These are phyloP conservation scores for Selaginella moellendorffii DNA, from an alignment of 75 land plant genomes.

Conservation along the genomic window DNA sequence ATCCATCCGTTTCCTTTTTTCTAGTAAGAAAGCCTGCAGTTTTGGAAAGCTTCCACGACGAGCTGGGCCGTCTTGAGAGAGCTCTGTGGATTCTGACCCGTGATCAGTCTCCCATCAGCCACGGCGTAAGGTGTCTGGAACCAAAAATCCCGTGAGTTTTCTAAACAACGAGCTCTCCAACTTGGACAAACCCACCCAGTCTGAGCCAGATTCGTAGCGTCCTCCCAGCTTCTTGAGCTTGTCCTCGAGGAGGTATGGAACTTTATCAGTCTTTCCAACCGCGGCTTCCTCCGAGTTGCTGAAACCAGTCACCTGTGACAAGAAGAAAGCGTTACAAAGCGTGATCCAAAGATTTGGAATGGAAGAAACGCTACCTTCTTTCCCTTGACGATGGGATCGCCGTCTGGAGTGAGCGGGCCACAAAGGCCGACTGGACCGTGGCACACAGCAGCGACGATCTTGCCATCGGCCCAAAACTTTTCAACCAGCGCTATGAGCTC, in stretches of 20 bases:
- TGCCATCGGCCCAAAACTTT: conserved; percentile 25
- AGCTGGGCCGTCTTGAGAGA: conserved; percentile 19
- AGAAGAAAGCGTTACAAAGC: background rate
- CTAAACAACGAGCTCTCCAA: conserved; percentile 22
- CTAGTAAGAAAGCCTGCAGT: conserved; percentile 12
- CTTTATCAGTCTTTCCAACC: conserved; percentile 17
- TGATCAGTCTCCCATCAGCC: conserved; percentile 23
- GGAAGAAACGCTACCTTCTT: conserved; percentile 18
- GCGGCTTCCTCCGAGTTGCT: conserved; percentile 29
- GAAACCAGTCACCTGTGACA: conserved; percentile 22
- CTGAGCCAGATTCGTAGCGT: conserved; percentile 17
- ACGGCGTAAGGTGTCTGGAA: conserved; percentile 26
- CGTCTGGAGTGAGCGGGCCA: conserved; percentile 16
- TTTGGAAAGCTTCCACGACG: conserved; percentile 9
- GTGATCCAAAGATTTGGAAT: background rate
- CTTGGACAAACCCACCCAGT: conserved; percentile 22
- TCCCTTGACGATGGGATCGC: conserved; percentile 23
- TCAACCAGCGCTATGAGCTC: conserved; percentile 15
- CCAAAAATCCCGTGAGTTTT: conserved; percentile 5
- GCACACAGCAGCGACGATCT: conserved; percentile 25
- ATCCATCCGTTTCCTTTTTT: too few species aligned
- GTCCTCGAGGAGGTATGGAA: conserved; percentile 26
- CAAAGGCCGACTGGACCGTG: conserved; percentile 28
- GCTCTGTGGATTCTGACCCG: conserved; percentile 30
- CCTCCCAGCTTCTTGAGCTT: conserved; percentile 27